Base-by-base conservation (phyloP, 1,284 basidiomycete genomes). In the Neolentinus lepideus region DNA sequence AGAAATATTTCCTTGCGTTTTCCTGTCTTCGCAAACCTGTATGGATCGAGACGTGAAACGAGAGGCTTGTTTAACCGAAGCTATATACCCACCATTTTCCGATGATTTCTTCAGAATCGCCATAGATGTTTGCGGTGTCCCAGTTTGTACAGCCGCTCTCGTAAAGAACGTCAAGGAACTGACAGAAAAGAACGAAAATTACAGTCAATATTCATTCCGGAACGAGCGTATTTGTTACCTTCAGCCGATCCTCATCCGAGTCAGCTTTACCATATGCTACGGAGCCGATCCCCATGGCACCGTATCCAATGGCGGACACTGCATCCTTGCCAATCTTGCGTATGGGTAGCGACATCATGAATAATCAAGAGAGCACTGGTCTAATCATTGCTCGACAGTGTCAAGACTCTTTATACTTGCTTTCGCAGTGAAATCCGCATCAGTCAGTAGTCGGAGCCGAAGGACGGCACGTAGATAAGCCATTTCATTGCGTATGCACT, bases 1-100 rank as follows among this genome's bases (percentile, higher is more conserved):
- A 79, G 69, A 64, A 79, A 78, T 38, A 78, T 72, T 46, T 76
- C 64, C 48, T 67, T 59, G 6, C 73, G 66, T 62, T 73, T 72
- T 2, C 72, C 72, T 0, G 66, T 69, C 43, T 59, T 63, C 54
- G 68, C 68, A 61, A 75, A 69, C 73, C 72, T 70, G n/a, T n/a
- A n/a, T n/a, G n/a, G n/a, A n/a, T n/a, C n/a, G 22, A 12, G 9
- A 26, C n/a, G 19, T n/a, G 11, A 29, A 16, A 35, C 33, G 16
- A 35, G 9, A 35, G 16, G 16, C 45, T 19, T 19, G 8, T 10
- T 47, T 19, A 10, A 8, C 45, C 9, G 45, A 47, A 19, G 45
- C 8, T 47, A 47, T 19, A 25, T 47, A n/a, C n/a, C n/a, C n/a
- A 47, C 45, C 45, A 47, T 47, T 47, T 47, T 9, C 45, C 45